These are phyloP conservation scores for Chlorella vulgaris DNA, from an alignment of 139 green algal species.

Conservation along the genomic window DNA sequence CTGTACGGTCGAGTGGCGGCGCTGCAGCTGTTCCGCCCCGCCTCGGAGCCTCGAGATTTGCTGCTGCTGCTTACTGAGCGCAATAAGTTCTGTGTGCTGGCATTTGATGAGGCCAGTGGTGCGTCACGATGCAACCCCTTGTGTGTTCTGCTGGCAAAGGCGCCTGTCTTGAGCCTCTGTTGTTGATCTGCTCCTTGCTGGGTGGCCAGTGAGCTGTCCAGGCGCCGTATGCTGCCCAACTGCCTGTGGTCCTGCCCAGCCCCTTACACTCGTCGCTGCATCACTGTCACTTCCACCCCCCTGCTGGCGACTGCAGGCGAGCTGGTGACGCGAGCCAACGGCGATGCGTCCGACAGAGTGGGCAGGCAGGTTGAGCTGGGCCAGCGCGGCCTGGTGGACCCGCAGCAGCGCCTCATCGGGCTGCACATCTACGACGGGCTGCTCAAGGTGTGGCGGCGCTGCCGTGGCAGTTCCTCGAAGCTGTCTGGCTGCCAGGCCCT, in stretches of 20 bases:
- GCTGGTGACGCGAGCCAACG: slow-evolving; percentile 82
- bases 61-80: slow-evolving; percentile 95
- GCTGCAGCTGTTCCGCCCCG: slow-evolving; percentile 86
- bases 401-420: slow-evolving; percentile 76
- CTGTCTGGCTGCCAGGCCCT: no score
- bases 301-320: slow-evolving; percentile 56
- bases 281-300: not conserved
- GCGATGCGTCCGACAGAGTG: slow-evolving; percentile 84
- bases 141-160: no score
- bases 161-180: no score
- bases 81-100: slow-evolving; percentile 92
- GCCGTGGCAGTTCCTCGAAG: no score
- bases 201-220: no score
- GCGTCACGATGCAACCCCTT: no score
- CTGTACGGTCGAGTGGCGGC: slow-evolving; percentile 91
- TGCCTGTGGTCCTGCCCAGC: not conserved
- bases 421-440: slow-evolving; percentile 97
- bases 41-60: slow-evolving; percentile 70
- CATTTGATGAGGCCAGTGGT: slow-evolving; percentile 74
- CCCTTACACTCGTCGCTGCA: no score
- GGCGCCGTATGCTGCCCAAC: no score
- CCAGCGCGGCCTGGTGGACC: slow-evolving; percentile 85
- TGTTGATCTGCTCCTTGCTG: no score
- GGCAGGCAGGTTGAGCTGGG: slow-evolving; percentile 84
- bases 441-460: slow-evolving; percentile 93